A percentile compares a stretch with the other conserved stretches of the same genome.
phyloP scores from a whole-genome alignment of 1,284 basidiomycete genomes.

The Cutaneotrichosporon sp. region DNA sequence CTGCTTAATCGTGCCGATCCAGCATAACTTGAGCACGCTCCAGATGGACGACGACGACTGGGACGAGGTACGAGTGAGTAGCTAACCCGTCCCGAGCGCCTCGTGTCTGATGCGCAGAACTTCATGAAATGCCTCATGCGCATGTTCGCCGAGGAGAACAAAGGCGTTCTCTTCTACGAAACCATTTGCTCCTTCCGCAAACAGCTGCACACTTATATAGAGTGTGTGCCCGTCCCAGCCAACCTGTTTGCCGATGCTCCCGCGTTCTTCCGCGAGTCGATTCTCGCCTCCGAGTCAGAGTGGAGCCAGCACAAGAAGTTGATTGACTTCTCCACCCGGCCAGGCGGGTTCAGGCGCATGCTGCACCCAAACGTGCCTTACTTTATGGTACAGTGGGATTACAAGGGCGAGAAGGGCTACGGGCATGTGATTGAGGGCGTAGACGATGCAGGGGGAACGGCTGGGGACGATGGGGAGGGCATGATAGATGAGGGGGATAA shows the following conservation, averaged over 20 bases:
- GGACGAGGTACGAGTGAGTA: slow-evolving; percentile 82
- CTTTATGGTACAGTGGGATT: slow-evolving; percentile 97
- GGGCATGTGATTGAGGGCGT: slow-evolving; percentile 94
- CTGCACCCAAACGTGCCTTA: slow-evolving; percentile 97
- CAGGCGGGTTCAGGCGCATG: slow-evolving; percentile 81
- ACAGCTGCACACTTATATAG: slow-evolving; percentile 88
- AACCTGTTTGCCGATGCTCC: slow-evolving; percentile 77
- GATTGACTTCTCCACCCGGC: slow-evolving; percentile 82
- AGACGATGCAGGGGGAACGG: slow-evolving; percentile 60
- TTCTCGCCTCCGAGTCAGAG: slow-evolving; percentile 83
- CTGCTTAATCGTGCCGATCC: slow-evolving; percentile 90
- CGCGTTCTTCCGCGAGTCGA: slow-evolving; percentile 93
- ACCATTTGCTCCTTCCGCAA: slow-evolving; percentile 78
- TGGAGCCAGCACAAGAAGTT: slow-evolving; percentile 97
- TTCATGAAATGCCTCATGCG: slow-evolving; percentile 98
- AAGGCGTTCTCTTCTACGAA: slow-evolving; percentile 90
- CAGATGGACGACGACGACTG: slow-evolving; percentile 97
- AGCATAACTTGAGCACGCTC: slow-evolving; percentile 83
- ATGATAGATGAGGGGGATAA: slow-evolving; percentile 76
- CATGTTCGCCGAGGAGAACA: slow-evolving; percentile 83
- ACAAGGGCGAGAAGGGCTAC: slow-evolving; percentile 94
- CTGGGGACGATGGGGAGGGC: slow-evolving; percentile 58
- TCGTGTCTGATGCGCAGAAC: slow-evolving; percentile 58
- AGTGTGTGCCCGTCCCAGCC: slow-evolving; percentile 82
- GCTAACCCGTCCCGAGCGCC: neutral